Conservation (phyloP, 176 grass and related monocot genomes). For the Cenchrus purpureus region DNA sequence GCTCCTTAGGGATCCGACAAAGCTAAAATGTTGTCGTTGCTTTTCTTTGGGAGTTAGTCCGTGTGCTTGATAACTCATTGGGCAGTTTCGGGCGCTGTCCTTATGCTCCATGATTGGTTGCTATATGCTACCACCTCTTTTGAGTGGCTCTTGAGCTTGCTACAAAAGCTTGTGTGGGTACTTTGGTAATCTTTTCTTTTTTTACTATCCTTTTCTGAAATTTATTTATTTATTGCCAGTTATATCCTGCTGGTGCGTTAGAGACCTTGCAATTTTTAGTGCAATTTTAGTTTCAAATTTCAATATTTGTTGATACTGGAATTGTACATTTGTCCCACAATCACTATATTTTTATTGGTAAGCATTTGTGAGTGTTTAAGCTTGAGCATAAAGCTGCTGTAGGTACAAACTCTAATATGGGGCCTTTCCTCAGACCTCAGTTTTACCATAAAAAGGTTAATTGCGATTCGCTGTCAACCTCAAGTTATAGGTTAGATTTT, state of each 20-base stretch:
- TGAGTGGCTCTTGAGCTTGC: constrained; percentile 2
- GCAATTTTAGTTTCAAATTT: not conserved
- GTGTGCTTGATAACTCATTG: too few relatives aligned
- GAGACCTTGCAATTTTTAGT: not conserved
- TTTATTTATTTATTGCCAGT: not conserved
- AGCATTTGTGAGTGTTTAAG: not conserved
- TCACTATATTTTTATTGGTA: not conserved
- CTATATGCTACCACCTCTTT: not conserved
- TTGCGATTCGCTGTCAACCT: not conserved
- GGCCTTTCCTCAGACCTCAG: not conserved
- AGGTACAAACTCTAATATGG: not conserved
- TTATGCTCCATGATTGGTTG: not conserved
- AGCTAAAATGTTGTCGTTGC: not conserved
- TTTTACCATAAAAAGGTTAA: not conserved
- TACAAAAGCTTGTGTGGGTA: not conserved
- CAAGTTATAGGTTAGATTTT: not conserved
- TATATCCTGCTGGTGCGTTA: not conserved
- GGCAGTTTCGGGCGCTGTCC: not conserved
- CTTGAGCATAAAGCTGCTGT: not conserved
- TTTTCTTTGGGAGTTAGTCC: not conserved
- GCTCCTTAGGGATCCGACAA: not conserved
- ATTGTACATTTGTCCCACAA: not conserved
- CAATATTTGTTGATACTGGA: not conserved
- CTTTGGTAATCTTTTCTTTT: not conserved
- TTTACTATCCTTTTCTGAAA: not conserved